Conservation (phyloP, 2,329 filamentous ascomycete species). For the Metarhizium sp. region DNA sequence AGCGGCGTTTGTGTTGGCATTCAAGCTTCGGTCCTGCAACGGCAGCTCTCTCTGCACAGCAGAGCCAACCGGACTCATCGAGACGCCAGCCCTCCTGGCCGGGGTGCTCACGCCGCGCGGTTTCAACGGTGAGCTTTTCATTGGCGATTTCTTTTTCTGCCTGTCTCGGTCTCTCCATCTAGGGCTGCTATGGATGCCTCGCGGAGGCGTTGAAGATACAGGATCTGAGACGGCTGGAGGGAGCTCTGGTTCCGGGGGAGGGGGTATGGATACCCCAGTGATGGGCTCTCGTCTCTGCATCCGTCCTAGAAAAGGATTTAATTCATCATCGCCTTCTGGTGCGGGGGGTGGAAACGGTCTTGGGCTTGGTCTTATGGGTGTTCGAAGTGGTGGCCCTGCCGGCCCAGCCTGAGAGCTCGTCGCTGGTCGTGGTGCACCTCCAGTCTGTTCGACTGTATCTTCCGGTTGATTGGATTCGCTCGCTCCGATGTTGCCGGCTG, state of each 20-base stretch:
- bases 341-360: conserved; percentile 37
- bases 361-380: conserved; percentile 32
- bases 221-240: conserved; percentile 48
- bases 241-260: conserved; percentile 50
- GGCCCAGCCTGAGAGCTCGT: conserved; percentile 20
- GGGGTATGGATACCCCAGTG: conserved; percentile 19
- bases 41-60: not conserved
- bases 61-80: conserved; percentile 1
- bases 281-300: conserved; percentile 18
- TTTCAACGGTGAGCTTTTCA: conserved; percentile 42
- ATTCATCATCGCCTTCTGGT: conserved; percentile 17
- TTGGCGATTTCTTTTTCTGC: conserved; percentile 25
- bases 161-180: conserved; percentile 28
- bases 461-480: conserved; percentile 14
- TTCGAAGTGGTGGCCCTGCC: conserved; percentile 27
- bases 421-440: conserved; percentile 8
- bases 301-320: conserved; percentile 21
- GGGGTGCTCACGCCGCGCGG: conserved; percentile 25
- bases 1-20: conserved; percentile 22
- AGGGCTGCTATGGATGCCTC: conserved; percentile 52
- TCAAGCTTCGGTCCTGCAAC: conserved; percentile 4
- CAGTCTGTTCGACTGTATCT: conserved; percentile 6
- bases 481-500: conserved; percentile 10
- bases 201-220: conserved; percentile 43
- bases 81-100: conserved; percentile 3